phyloP scores from a whole-genome alignment of 2,329 filamentous ascomycete genomes.

The Leptographium lundbergii region DNA sequence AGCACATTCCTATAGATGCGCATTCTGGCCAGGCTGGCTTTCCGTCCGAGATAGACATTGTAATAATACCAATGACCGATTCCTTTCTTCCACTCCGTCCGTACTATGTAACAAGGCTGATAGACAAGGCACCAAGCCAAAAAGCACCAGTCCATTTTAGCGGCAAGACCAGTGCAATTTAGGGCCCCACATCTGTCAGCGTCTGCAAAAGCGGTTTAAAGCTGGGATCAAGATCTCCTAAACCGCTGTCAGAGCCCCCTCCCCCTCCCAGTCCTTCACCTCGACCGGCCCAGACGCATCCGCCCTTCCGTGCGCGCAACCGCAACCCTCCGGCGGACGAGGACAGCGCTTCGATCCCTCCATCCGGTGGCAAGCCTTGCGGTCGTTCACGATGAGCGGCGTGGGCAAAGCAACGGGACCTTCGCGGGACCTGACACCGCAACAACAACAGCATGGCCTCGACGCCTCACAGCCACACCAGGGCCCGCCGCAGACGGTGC shows the following conservation, averaged over 20 bases:
- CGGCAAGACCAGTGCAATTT: neutral
- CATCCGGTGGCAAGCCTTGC: neutral
- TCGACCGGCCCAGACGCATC: neutral
- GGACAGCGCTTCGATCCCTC: neutral
- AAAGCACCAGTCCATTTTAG: neutral
- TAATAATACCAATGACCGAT: neutral
- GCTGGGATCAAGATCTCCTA: neutral
- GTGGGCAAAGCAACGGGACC: slow-evolving; percentile 5
- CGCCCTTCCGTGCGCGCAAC: neutral
- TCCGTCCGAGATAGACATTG: neutral
- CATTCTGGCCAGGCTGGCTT: neutral
- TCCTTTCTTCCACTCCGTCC: no score
- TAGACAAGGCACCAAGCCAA: neutral
- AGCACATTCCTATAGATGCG: neutral
- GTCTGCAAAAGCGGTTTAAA: neutral
- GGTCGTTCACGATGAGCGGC: slow-evolving; percentile 3
- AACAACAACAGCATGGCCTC: slow-evolving; percentile 4
- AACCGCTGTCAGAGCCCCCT: neutral
- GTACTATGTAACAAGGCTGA: neutral
- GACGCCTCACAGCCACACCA: neutral
- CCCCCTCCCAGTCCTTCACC: neutral
- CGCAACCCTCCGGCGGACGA: neutral
- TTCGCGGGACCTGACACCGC: slow-evolving; percentile 1
- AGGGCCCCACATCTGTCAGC: neutral
- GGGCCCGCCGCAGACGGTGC: neutral